These are phyloP conservation scores for Novakomyces olei DNA, from an alignment of 805 yeast genomes.

Conservation along the genomic window DNA sequence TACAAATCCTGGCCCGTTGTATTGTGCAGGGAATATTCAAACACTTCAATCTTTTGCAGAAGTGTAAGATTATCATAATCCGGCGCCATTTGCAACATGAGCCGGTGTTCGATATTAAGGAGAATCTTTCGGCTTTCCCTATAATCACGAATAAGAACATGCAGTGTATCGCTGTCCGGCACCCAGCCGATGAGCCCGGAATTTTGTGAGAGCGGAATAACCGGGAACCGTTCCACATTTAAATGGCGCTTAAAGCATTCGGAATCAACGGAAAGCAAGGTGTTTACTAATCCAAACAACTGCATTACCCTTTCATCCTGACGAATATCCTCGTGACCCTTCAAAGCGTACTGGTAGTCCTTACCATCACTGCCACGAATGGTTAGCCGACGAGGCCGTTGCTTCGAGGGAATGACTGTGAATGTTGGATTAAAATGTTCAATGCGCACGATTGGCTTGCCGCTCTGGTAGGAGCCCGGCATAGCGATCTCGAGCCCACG, in stretches of 20 bases:
- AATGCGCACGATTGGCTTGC: conserved; percentile 55
- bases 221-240: conserved; percentile 78
- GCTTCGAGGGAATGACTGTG: conserved; percentile 79
- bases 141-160: conserved; percentile 73
- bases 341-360: conserved; percentile 57
- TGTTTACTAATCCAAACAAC: conserved; percentile 82
- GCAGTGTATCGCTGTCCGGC: conserved; percentile 91
- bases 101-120: conserved; percentile 78
- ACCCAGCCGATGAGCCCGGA: conserved; percentile 97
- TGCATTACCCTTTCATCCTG: conserved; percentile 98
- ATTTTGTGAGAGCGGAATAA: conserved; percentile 87
- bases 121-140: conserved; percentile 78
- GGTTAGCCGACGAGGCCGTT: conserved; percentile 71
- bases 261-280: conserved; percentile 67
- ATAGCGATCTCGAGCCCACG: conserved; percentile 65
- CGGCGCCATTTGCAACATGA: conserved; percentile 96
- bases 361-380: conserved; percentile 81
- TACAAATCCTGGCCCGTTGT: conserved; percentile 92
- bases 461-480: conserved; percentile 83
- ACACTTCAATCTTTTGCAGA: conserved; percentile 85
- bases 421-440: conserved; percentile 59
- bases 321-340: conserved; percentile 95
- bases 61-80: conserved; percentile 77
- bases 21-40: conserved; percentile 83
- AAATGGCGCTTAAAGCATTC: conserved; percentile 92